Evolutionary conservation across 1,284 basidiomycete species (phyloP), one percentile per base, ranked within the genome.

Genomic region (Testicularia cyperi): DNA sequence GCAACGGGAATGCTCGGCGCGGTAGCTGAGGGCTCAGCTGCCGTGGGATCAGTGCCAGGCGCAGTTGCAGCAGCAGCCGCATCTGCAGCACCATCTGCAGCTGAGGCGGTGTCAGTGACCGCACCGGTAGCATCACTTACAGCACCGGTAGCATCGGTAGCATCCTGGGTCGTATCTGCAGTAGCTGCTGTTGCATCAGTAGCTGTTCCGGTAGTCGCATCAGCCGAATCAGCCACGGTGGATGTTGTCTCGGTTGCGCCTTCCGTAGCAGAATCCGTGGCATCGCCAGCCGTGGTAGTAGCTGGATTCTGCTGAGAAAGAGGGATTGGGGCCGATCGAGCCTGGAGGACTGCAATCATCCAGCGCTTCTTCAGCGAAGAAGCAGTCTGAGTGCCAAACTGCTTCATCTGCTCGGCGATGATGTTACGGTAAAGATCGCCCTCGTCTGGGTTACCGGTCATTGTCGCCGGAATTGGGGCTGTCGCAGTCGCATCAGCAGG

Each of bases 391-490:
- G 16, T 30, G 6, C 55, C 48, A 16, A 58, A 41, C 23, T 37
- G 31, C 3, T 23, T 32, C 48, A 53, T 53, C 38, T 60, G 56
- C 27, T 44, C 37, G 5, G 36, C 56, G 13, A 60, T 37, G 8
- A 60, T 39, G 19, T 33, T 27, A 6, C 28, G 24, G 28, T 43
- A 56, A 19, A 22, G 38, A 30, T 44, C 37, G 4, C 48, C 48
- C 25, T 52, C 20, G 13, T 30, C 38, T 13, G 37, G 26, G 10
- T 44, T 29, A 3, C 48, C 48, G 5, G 15, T 37, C 39, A 47
- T 13, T 6, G 20, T 6, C 6, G 31, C 14, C 15, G 32, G 25
- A 14, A 19, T 14, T 10, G 15, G 15, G 2, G 33, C 18, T 6
- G 32, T 7, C 2, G 26, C 6, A 6, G 38, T 24, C 8, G 39